These are phyloP conservation scores for Geotrichum candidum DNA, from an alignment of 1,139 yeast species.

Conservation along the genomic window DNA sequence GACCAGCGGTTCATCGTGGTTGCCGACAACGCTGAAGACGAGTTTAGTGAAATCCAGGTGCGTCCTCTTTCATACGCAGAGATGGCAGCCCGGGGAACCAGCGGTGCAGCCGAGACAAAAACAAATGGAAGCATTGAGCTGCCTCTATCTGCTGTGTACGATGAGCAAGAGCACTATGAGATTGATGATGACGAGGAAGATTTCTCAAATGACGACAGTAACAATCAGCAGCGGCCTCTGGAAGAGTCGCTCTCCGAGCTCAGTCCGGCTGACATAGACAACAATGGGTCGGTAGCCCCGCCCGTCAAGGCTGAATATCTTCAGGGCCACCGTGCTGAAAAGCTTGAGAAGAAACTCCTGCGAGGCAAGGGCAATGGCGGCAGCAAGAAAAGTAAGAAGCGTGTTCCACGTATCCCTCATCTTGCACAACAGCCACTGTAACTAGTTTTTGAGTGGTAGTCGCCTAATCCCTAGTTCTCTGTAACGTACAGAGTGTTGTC, in stretches of 20 bases:
- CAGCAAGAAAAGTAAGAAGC: not conserved
- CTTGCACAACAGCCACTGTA: not conserved
- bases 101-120: slow-evolving; percentile 1
- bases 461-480: not conserved
- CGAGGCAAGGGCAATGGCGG: not conserved
- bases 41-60: slow-evolving; percentile 42
- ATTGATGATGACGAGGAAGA: not conserved
- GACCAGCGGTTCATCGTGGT: slow-evolving; percentile 8
- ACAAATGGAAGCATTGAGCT: not conserved
- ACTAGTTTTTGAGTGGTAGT: not conserved
- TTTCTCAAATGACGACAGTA: not conserved
- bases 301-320: slow-evolving; percentile 1
- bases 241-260: not conserved
- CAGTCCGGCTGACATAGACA: not conserved
- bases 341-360: not conserved
- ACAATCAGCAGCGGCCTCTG: not conserved
- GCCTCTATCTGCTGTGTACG: not conserved
- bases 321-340: slow-evolving; percentile 1
- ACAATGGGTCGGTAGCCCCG: not conserved
- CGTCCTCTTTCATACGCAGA: slow-evolving; percentile 48
- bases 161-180: not conserved
- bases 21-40: slow-evolving; percentile 33
- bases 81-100: slow-evolving; percentile 36
- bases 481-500: not conserved
- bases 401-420: not conserved